phyloP scores from a whole-genome alignment of 2,329 filamentous ascomycete species.

The Allantophomopsis lycopodina region DNA sequence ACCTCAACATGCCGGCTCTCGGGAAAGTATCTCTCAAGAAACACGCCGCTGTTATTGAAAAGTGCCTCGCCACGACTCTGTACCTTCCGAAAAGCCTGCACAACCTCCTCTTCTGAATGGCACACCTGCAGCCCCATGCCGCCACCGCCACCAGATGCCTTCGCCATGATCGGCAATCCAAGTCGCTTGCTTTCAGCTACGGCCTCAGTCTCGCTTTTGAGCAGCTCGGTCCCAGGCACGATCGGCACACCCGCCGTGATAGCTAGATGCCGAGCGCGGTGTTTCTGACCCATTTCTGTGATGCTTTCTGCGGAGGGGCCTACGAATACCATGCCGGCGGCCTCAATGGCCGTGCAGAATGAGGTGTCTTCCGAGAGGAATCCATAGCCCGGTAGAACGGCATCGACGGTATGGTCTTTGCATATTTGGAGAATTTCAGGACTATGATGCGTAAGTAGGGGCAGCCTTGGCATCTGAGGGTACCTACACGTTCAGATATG shows the following conservation, averaged over 20 bases:
- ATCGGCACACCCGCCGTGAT: constrained; percentile 16
- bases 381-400: constrained; percentile 54
- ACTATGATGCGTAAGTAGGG: background rate
- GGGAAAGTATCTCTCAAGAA: constrained; percentile 30
- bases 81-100: constrained; percentile 21
- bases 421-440: constrained; percentile 4
- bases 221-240: constrained; percentile 20
- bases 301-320: constrained; percentile 38
- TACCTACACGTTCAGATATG: constrained; percentile 5
- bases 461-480: background rate
- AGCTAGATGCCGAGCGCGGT: constrained; percentile 21
- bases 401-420: constrained; percentile 22
- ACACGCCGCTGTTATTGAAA: constrained; percentile 38
- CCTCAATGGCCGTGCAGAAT: constrained; percentile 38
- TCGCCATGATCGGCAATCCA: constrained; percentile 29
- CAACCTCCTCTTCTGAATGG: constrained; percentile 16
- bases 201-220: constrained; percentile 16
- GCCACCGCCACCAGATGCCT: constrained; percentile 32
- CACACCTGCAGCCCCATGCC: constrained; percentile 28
- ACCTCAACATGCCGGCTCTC: constrained; percentile 29
- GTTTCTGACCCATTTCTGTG: constrained; percentile 23
- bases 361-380: constrained; percentile 50
- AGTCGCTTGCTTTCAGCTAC: constrained; percentile 16
- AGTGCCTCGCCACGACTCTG: constrained; percentile 24
- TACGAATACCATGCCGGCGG: constrained; percentile 42